These are phyloP conservation scores for Moesziomyces sp. DNA, from an alignment of 1,284 basidiomycete genomes.

Conservation along the genomic window DNA sequence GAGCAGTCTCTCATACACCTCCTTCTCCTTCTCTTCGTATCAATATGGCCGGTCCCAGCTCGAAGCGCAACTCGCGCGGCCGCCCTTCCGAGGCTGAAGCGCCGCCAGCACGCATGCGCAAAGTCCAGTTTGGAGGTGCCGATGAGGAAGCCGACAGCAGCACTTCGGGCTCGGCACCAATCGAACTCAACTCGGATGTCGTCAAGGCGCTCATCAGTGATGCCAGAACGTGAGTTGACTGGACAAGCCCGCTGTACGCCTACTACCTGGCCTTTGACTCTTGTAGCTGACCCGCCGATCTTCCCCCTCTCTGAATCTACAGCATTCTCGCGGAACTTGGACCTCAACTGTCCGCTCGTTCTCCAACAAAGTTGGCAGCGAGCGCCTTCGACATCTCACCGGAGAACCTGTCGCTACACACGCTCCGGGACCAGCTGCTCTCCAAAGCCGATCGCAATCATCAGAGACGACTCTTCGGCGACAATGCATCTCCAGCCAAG, in stretches of 20 bases:
- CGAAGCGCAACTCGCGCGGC: constrained; percentile 23
- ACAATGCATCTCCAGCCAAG: constrained; percentile 38
- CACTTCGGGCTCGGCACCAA: constrained; percentile 1
- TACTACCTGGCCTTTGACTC: not conserved
- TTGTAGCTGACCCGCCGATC: not conserved
- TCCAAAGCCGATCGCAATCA: constrained; percentile 44
- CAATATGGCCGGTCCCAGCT: constrained; percentile 18
- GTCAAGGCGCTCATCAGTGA: constrained; percentile 30
- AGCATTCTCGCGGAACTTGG: constrained; percentile 38
- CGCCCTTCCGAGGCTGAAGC: constrained; percentile 14
- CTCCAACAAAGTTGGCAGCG: constrained; percentile 36
- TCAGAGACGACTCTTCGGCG: constrained; percentile 35
- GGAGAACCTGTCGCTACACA: constrained; percentile 46
- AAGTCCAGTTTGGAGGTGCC: constrained; percentile 32
- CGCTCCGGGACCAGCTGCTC: constrained; percentile 44
- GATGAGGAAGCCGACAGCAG: constrained; percentile 9
- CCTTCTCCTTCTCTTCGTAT: not conserved
- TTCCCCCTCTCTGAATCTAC: not conserved
- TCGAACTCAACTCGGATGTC: constrained; percentile 27
- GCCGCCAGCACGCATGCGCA: constrained; percentile 16
- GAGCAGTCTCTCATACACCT: not conserved
- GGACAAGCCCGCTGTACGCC: not conserved
- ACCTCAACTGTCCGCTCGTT: constrained; percentile 41
- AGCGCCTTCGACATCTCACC: constrained; percentile 48
- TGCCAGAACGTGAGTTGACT: constrained; percentile 5